Percentiles rank a stretch among this genome's conserved stretches.
Conservation (phyloP, 345 rosid species). For the Carallia pectinifolia region DNA sequence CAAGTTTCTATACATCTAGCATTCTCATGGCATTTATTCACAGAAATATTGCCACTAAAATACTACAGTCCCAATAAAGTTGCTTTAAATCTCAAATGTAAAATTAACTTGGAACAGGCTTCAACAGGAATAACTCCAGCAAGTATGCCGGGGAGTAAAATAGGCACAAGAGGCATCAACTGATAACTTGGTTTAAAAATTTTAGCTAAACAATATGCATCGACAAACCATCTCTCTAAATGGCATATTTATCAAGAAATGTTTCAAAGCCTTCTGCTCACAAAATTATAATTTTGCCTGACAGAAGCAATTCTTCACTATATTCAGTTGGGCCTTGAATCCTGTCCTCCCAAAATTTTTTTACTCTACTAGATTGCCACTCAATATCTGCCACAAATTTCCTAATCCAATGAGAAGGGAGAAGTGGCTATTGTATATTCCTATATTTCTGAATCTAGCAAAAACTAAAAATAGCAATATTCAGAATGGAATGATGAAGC, state of each 20-base stretch:
- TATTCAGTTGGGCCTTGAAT: not conserved
- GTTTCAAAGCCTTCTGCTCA: not conserved
- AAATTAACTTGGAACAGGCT: no score
- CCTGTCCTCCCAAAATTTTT: not conserved
- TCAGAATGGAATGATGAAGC: not conserved
- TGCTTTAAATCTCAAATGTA: no score
- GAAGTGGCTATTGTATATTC: not conserved
- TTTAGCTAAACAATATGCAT: not conserved
- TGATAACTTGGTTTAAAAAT: not conserved
- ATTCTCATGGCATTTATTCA: no score
- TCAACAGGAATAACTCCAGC: not conserved
- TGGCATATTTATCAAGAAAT: not conserved
- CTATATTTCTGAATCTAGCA: not conserved
- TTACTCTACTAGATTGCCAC: no score
- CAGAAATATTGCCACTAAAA: no score
- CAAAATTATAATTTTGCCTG: not conserved
- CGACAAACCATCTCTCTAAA: not conserved
- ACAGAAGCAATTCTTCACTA: not conserved
- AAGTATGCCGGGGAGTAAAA: not conserved
- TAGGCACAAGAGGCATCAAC: not conserved
- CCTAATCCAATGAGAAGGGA: not conserved
- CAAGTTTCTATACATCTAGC: no score
- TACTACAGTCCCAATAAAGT: no score
- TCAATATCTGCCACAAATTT: not conserved
- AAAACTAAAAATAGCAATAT: not conserved